A percentile compares a stretch with the other conserved stretches of the same genome.
These are phyloP conservation scores for Hymenoscyphus occultus DNA, from an alignment of 2,329 filamentous ascomycete genomes.

Conservation along the genomic window DNA sequence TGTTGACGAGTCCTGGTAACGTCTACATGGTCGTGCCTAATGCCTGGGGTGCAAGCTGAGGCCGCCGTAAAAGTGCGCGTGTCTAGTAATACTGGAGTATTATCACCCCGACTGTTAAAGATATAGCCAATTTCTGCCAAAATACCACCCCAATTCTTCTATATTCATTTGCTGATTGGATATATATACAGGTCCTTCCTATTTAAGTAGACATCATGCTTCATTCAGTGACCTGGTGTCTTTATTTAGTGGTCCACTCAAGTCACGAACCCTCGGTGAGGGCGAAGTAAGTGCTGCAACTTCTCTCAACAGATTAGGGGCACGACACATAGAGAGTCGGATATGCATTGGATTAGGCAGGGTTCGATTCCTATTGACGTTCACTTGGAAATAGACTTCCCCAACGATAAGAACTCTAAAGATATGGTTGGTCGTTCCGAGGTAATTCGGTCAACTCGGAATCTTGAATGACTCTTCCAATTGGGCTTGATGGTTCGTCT, in stretches of 20 bases:
- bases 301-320: background rate
- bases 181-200: background rate
- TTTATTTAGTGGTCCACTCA: background rate
- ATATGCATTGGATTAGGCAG: conserved; percentile 3
- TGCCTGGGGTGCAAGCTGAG: conserved; percentile 1
- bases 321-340: background rate
- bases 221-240: conserved; percentile 6
- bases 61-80: background rate
- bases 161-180: background rate
- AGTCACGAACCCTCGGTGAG: conserved; percentile 9
- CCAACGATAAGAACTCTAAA: background rate
- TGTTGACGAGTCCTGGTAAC: conserved; percentile 9
- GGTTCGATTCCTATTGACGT: conserved; percentile 5
- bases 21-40: conserved; percentile 9
- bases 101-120: conserved; percentile 6
- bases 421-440: background rate
- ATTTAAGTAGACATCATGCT: conserved; percentile 9
- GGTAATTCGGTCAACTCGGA: background rate
- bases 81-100: conserved; percentile 9
- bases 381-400: background rate
- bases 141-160: background rate
- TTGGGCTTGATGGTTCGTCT: background rate
- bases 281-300: background rate
- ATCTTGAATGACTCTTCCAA: background rate
- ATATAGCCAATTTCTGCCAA: conserved; percentile 6